phyloP scores from a whole-genome alignment of 2,329 filamentous ascomycete genomes.

The Pseudomassariella vexata region DNA sequence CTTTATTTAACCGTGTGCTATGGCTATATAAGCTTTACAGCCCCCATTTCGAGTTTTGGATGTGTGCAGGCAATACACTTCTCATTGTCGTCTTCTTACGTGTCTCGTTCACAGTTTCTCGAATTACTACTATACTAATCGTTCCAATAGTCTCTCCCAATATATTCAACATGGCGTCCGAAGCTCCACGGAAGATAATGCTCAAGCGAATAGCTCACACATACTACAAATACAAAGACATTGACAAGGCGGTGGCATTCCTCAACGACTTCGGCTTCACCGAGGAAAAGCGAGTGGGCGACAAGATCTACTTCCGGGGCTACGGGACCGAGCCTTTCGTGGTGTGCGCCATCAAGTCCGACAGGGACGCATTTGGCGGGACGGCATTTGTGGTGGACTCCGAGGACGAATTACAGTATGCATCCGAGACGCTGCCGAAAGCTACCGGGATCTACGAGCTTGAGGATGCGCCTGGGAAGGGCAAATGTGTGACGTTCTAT shows the following conservation, averaged over 20 bases:
- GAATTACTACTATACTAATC: too few relatives aligned
- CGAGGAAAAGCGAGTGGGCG: conserved; percentile 28
- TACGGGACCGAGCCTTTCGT: conserved; percentile 57
- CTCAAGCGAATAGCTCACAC: conserved; percentile 33
- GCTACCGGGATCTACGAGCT: conserved; percentile 42
- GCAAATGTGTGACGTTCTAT: conserved; percentile 44
- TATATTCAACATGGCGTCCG: conserved; percentile 18
- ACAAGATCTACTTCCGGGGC: conserved; percentile 53
- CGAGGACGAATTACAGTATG: conserved; percentile 47
- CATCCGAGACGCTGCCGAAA: conserved; percentile 38
- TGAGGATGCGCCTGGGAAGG: conserved; percentile 45
- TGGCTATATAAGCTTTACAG: conserved; percentile 7
- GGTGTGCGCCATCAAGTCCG: conserved; percentile 44
- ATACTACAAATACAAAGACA: conserved; percentile 41
- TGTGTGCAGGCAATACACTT: too few relatives aligned
- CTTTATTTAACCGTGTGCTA: conserved; percentile 12
- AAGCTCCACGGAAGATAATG: conserved; percentile 19
- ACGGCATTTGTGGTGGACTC: conserved; percentile 52
- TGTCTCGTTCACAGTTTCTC: too few relatives aligned
- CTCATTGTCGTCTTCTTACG: too few relatives aligned
- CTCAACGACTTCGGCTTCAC: conserved; percentile 43
- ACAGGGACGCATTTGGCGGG: conserved; percentile 47
- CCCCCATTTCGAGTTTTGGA: neutral
- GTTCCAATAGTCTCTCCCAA: neutral
- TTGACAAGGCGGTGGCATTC: conserved; percentile 35